These are phyloP conservation scores for Panellus pusillus DNA, from an alignment of 768 basidiomycete genomes.

Conservation along the genomic window DNA sequence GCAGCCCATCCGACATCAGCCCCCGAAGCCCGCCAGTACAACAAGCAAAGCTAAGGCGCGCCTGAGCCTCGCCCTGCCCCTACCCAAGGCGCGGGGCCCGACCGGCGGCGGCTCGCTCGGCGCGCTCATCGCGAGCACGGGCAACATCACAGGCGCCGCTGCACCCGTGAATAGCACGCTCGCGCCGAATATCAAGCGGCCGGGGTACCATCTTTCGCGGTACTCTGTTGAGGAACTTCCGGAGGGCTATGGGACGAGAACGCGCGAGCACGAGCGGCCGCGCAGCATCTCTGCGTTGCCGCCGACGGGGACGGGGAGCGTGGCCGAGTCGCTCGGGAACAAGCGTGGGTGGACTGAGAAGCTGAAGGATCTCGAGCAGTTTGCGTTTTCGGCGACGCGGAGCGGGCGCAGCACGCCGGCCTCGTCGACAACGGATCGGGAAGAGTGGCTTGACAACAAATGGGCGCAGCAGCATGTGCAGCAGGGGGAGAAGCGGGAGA, in stretches of 20 bases:
- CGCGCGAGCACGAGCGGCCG: background rate
- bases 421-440: constrained; percentile 27
- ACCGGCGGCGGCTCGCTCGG: constrained; percentile 67
- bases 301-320: background rate
- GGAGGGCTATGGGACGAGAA: constrained; percentile 13
- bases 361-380: constrained; percentile 37
- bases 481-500: constrained; percentile 44
- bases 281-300: constrained; percentile 4
- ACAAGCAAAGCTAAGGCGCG: too few species aligned
- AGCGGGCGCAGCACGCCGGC: constrained; percentile 28
- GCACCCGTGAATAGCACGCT: constrained; percentile 48
- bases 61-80: too few species aligned
- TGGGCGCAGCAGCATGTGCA: constrained; percentile 21
- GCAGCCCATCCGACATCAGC: too few species aligned
- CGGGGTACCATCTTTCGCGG: constrained; percentile 69
- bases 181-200: constrained; percentile 58
- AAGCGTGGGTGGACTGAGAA: constrained; percentile 33
- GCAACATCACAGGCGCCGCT: constrained; percentile 61
- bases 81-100: constrained; percentile 31
- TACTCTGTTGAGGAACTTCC: constrained; percentile 21
- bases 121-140: constrained; percentile 69
- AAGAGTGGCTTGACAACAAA: constrained; percentile 22
- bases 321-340: constrained; percentile 13
- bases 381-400: constrained; percentile 31
- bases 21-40: too few species aligned